Conservation (phyloP, 164 flowering plant genomes). For the Tinospora cordifolia region DNA sequence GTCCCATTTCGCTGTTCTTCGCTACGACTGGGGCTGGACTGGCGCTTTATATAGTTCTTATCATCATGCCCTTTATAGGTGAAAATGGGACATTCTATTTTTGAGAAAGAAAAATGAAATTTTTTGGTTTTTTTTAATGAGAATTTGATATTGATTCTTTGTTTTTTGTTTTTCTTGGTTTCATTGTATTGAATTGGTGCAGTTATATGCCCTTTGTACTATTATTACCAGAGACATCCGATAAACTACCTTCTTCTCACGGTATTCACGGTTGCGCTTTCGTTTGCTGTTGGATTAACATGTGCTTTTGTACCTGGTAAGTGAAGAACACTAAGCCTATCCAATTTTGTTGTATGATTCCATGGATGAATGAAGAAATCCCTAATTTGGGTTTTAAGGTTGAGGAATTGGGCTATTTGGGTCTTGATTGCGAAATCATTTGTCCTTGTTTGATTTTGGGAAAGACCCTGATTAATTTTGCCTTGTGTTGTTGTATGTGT, state of each 20-base stretch:
- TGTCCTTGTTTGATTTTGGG: not conserved
- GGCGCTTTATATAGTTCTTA: constrained; percentile 34
- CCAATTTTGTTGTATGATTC: not conserved
- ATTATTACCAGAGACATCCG: constrained; percentile 50
- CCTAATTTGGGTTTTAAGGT: not conserved
- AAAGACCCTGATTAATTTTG: too few relatives aligned
- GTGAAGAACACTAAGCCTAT: not conserved
- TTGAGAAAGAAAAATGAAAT: too few relatives aligned
- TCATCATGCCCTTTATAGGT: constrained; percentile 46
- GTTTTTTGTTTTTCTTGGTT: constrained; percentile 2
- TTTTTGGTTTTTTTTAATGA: not conserved
- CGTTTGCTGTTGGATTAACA: constrained; percentile 52
- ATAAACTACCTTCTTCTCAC: constrained; percentile 51
- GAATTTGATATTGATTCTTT: not conserved
- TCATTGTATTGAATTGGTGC: constrained; percentile 16
- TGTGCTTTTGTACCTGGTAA: constrained; percentile 60
- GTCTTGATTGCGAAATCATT: not conserved
- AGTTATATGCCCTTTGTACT: constrained; percentile 47
- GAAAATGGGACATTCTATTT: not conserved
- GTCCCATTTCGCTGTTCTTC: constrained; percentile 38
- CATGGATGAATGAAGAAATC: not conserved
- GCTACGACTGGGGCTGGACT: constrained; percentile 34
- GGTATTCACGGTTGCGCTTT: constrained; percentile 43
- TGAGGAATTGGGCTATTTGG: not conserved
- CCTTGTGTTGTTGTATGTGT: too few relatives aligned